phyloP scores from a whole-genome alignment of 2,329 filamentous ascomycete species.

The Colletotrichum chlorophyti region DNA sequence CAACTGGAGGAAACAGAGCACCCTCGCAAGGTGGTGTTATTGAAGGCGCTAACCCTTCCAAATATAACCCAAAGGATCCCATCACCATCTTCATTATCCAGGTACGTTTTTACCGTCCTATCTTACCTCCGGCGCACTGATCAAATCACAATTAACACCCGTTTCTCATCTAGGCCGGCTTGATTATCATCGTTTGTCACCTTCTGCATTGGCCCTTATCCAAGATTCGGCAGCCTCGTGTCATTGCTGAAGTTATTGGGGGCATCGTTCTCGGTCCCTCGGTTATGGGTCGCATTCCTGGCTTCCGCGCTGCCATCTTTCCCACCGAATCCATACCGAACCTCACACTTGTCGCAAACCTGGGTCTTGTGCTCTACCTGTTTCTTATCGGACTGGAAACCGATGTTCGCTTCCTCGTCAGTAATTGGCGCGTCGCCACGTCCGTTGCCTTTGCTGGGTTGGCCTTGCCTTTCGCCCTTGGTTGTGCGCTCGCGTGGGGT shows the following conservation, averaged over 20 bases:
- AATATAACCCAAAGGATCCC: slow-evolving; percentile 74
- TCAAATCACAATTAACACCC: too few relatives aligned
- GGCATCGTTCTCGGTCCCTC: slow-evolving; percentile 86
- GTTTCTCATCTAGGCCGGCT: slow-evolving; percentile 47
- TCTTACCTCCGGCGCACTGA: background rate
- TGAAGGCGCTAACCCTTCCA: slow-evolving; percentile 72
- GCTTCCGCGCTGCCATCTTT: slow-evolving; percentile 80
- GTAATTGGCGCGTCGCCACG: slow-evolving; percentile 81
- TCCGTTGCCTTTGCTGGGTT: slow-evolving; percentile 83
- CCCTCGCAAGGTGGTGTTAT: slow-evolving; percentile 67
- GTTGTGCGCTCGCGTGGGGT: slow-evolving; percentile 81
- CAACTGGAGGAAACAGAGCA: slow-evolving; percentile 34
- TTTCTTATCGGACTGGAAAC: slow-evolving; percentile 91
- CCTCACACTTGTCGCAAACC: slow-evolving; percentile 78
- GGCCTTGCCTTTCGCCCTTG: slow-evolving; percentile 82
- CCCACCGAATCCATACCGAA: slow-evolving; percentile 76
- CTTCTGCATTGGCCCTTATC: slow-evolving; percentile 76
- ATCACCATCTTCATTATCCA: slow-evolving; percentile 81
- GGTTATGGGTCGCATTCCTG: slow-evolving; percentile 84
- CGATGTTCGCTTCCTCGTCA: slow-evolving; percentile 77
- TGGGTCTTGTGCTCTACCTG: slow-evolving; percentile 84
- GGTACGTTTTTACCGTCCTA: slow-evolving; percentile 38
- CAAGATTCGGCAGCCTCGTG: slow-evolving; percentile 78
- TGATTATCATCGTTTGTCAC: slow-evolving; percentile 56
- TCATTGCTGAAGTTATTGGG: slow-evolving; percentile 86